Evolutionary conservation across 768 basidiomycete genomes (phyloP), one percentile per base, ranked within the genome.

Genomic region (Podaxis sp.): DNA sequence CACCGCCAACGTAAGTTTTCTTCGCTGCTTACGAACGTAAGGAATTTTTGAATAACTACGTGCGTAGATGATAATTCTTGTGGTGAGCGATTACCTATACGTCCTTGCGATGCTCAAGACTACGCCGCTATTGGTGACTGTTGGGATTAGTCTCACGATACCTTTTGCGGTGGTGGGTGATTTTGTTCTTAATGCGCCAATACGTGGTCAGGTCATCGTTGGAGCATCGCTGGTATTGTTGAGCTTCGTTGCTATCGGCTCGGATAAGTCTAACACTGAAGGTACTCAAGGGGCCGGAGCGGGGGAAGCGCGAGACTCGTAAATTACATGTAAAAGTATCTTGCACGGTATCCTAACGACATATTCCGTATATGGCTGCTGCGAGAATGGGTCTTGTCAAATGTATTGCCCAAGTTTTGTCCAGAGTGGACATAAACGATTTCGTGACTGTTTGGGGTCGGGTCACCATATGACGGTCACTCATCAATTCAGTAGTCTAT

Each of bases 51-150:
- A 33, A 53, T 12, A 11, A 50, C 28, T 52, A 13, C n/a, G 26
- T 51, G 33, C 30, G n/a, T 37, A 96, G 89, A 94, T 93, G 90
- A 76, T 78, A 37, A 93, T 95, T 69, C 93, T 93, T 0, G 74
- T 91, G 26, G 85, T 84, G 6, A 92, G 90, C 64, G 95, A 97
- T 75, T 96, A 90, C 70, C 71, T 95, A 51, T 94, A 93, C 72
- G 86, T 93, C 37, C 70, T 93, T 20, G 90, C 95, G 2, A 96
- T 98, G 95, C 85, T 99, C 65, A 96, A 96, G 77, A 99, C 96
- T 6, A 95, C 95, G 1, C 96, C 96, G 0, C 78, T 96, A 7
- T 91, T 97, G n/a, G 96, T 91, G 15, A 99, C 96, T 0, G 80
- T 98, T 58, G 96, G 96, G 33, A 82, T 99, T 5, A 93, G 91